Percentiles rank a stretch among this genome's conserved stretches.
phyloP scores from a whole-genome alignment of 345 rosid species.

The Melaleuca quinquenervia region DNA sequence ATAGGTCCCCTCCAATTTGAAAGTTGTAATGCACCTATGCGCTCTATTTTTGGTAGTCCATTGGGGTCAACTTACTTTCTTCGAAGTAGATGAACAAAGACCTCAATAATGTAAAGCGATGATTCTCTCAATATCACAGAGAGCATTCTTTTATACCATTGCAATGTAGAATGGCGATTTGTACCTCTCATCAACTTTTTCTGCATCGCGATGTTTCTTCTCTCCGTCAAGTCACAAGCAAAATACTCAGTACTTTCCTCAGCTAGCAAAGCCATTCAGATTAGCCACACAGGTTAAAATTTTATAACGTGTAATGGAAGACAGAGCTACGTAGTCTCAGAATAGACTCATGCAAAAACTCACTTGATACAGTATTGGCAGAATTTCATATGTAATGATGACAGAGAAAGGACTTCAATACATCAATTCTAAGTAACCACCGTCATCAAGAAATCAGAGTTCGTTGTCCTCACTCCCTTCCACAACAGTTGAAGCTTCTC shows the following conservation, averaged over 20 bases:
- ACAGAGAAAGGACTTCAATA: background rate
- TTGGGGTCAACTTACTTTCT: background rate
- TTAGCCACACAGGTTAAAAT: background rate
- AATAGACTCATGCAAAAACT: background rate
- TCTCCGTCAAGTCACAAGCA: background rate
- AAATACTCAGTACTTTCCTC: background rate
- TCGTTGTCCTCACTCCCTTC: background rate
- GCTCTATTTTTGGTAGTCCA: background rate
- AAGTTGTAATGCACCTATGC: background rate
- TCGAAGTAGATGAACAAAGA: background rate
- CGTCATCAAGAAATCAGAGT: background rate
- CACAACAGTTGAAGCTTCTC: background rate
- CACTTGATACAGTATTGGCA: background rate
- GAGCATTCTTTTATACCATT: background rate
- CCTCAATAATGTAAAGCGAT: background rate
- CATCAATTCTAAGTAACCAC: background rate
- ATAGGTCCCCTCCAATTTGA: background rate
- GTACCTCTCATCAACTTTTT: background rate
- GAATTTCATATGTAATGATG: background rate
- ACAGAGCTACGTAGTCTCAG: background rate
- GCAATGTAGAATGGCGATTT: background rate
- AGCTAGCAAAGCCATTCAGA: background rate
- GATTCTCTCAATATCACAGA: background rate
- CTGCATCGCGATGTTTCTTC: fast-evolving
- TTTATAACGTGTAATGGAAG: background rate